A percentile compares a stretch with the other conserved stretches of the same genome.
These are phyloP conservation scores for Eudorina sp. DNA, from an alignment of 139 green algal genomes.

Conservation along the genomic window DNA sequence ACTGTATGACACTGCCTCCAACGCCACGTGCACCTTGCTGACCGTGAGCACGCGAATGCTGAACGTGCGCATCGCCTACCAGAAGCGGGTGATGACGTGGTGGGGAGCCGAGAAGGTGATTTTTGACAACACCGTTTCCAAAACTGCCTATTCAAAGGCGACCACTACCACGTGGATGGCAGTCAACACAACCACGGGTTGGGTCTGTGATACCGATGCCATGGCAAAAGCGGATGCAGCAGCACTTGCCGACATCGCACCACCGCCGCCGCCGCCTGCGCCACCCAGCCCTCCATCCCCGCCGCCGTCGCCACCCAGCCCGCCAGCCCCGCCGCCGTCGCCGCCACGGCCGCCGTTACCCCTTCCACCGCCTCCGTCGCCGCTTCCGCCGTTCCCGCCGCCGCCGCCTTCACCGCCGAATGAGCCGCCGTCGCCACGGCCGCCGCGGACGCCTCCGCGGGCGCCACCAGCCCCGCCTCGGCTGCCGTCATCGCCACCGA, in stretches of 20 bases:
- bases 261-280: background rate
- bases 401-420: background rate
- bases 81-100: background rate
- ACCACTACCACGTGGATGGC: no score
- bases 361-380: no score
- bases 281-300: background rate
- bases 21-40: background rate
- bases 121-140: no score
- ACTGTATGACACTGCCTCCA: no score
- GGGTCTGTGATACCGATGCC: background rate
- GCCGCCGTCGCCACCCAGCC: no score
- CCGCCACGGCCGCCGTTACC: no score
- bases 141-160: no score
- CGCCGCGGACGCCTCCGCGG: no score
- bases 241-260: background rate
- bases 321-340: no score
- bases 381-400: no score
- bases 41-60: background rate
- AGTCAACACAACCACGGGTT: background rate
- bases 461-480: background rate
- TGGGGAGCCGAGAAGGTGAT: background rate
- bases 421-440: background rate
- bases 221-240: background rate
- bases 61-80: background rate
- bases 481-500: no score